phyloP scores from a whole-genome alignment of 2,329 filamentous ascomycete species.

The Aschersonia sp. region DNA sequence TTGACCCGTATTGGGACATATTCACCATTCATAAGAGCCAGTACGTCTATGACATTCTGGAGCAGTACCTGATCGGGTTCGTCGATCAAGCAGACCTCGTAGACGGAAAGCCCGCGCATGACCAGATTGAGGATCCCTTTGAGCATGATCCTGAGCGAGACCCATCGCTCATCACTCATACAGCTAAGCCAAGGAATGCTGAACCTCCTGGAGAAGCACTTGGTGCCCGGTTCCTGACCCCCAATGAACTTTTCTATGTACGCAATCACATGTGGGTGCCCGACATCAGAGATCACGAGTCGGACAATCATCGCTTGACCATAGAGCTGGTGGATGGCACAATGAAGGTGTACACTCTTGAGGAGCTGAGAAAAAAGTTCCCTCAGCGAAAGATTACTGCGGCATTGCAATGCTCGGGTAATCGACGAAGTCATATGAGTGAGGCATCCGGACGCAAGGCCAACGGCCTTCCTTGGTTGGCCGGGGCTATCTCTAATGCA shows the following conservation, averaged over 20 bases:
- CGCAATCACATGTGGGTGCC: constrained; percentile 53
- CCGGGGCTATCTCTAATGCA: constrained; percentile 45
- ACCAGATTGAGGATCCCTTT: constrained; percentile 47
- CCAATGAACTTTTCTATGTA: constrained; percentile 41
- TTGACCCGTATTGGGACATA: constrained; percentile 57
- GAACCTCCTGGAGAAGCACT: constrained; percentile 39
- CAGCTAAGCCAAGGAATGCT: constrained; percentile 43
- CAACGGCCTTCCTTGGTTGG: constrained; percentile 44
- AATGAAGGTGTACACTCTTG: constrained; percentile 34
- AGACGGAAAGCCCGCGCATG: constrained; percentile 36
- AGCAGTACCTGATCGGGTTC: constrained; percentile 48
- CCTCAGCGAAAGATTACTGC: constrained; percentile 35
- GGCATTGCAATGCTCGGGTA: constrained; percentile 45
- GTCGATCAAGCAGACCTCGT: constrained; percentile 43
- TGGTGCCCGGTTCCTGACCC: constrained; percentile 34
- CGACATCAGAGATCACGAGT: constrained; percentile 20
- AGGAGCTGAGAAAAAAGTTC: constrained; percentile 38
- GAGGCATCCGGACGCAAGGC: constrained; percentile 25
- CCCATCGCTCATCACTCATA: constrained; percentile 32
- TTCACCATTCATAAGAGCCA: constrained; percentile 53
- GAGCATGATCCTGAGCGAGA: constrained; percentile 37
- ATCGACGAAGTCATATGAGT: constrained; percentile 45
- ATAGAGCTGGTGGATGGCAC: constrained; percentile 42
- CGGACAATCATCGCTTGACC: constrained; percentile 28
- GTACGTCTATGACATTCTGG: constrained; percentile 49